Percentiles rank a stretch among this genome's conserved stretches.
Evolutionary conservation across 176 grass and related monocot species (phyloP).

Genomic region (Aegilops bicornis): DNA sequence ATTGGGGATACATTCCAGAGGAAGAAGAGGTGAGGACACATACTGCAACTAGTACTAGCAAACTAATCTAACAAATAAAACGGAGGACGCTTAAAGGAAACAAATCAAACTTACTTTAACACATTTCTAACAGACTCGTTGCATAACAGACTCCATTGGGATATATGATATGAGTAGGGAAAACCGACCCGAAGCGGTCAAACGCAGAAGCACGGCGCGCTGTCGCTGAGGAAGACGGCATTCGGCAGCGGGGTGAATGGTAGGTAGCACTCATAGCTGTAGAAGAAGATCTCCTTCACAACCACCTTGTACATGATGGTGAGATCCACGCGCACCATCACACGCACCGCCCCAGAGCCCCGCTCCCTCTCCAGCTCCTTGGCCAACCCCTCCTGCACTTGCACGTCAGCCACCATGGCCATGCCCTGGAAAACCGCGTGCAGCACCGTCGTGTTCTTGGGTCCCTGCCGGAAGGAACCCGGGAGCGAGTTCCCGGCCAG

Average conservation of each 20-base stretch:
- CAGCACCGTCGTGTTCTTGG: constrained; percentile 30
- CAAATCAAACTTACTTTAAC: too few relatives aligned
- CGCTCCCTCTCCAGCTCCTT: constrained; percentile 16
- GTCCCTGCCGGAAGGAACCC: neutral
- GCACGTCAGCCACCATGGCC: neutral
- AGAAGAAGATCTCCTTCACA: neutral
- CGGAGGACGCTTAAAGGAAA: too few relatives aligned
- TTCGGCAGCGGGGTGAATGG: constrained; percentile 7
- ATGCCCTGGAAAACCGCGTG: neutral
- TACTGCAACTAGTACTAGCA: too few relatives aligned
- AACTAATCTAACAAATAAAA: too few relatives aligned
- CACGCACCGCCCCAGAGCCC: constrained; percentile 1
- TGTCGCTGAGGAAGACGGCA: neutral
- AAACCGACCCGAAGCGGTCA: neutral
- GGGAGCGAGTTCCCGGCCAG: neutral
- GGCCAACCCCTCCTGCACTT: neutral
- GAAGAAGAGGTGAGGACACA: too few relatives aligned
- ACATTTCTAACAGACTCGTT: too few relatives aligned
- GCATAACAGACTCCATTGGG: too few relatives aligned
- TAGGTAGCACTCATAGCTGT: constrained; percentile 18
- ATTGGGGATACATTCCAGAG: too few relatives aligned
- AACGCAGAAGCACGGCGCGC: neutral
- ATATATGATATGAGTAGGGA: too few relatives aligned
- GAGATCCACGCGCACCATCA: constrained; percentile 19
- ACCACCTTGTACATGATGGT: constrained; percentile 11